phyloP scores from a whole-genome alignment of 768 basidiomycete species.

The Serpula lacrymans region DNA sequence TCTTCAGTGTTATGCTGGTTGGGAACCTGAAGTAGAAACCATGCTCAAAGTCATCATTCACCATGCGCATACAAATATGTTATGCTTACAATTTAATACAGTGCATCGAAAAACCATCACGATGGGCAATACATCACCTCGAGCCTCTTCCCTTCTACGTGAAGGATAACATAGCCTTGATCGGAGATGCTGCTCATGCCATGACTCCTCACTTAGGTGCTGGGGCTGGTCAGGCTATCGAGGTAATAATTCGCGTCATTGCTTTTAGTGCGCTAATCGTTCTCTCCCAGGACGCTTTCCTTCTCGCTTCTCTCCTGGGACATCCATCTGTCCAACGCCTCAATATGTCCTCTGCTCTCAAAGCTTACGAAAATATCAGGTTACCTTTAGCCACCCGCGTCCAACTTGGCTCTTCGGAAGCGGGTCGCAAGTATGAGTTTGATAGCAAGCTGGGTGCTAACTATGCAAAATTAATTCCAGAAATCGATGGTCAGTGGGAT shows the following conservation, averaged over 20 bases:
- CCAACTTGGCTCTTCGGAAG: too few species aligned
- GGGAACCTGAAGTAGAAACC: conserved; percentile 9
- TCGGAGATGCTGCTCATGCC: conserved; percentile 51
- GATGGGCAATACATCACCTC: conserved; percentile 44
- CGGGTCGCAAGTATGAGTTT: too few species aligned
- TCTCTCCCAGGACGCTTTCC: conserved; percentile 31
- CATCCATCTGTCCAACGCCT: too few species aligned
- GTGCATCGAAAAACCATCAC: conserved; percentile 34
- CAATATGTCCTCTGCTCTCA: too few species aligned
- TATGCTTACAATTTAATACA: conserved; percentile 11
- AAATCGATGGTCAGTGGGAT: conserved; percentile 39
- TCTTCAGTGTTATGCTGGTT: not conserved
- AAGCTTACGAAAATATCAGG: too few species aligned
- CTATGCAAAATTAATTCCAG: conserved; percentile 34
- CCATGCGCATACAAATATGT: not conserved
- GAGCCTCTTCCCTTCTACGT: conserved; percentile 37
- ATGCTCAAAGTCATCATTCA: conserved; percentile 12
- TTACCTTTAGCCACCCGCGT: too few species aligned
- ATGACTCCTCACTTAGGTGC: conserved; percentile 46
- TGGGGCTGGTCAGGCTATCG: conserved; percentile 51
- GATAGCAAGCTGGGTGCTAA: conserved; percentile 34
- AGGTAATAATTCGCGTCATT: too few species aligned
- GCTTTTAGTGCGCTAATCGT: too few species aligned
- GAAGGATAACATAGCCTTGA: conserved; percentile 37
- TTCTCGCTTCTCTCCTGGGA: conserved; percentile 39